Percentiles rank a stretch among this genome's conserved stretches.
phyloP scores from a whole-genome alignment of 129 eudicot species.

The Escallonia rubra region DNA sequence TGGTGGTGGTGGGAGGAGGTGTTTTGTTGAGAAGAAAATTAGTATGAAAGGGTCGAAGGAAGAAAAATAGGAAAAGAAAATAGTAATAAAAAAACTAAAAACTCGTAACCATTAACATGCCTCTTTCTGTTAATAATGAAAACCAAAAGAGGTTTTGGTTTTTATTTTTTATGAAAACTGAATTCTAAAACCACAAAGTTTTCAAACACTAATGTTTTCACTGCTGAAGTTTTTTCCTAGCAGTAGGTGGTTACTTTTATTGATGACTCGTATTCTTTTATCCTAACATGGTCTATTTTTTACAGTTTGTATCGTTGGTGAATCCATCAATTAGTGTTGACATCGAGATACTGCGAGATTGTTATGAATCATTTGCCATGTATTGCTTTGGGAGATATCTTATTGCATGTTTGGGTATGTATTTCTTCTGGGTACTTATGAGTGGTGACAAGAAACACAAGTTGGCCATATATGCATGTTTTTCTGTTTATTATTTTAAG shows the following conservation, averaged over 20 bases:
- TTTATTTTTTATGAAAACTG: too few species aligned
- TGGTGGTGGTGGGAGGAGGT: too few species aligned
- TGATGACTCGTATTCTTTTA: not conserved
- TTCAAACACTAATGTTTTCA: not conserved
- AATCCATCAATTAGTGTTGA: slow-evolving; percentile 84
- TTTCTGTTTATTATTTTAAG: too few species aligned
- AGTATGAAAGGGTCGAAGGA: too few species aligned
- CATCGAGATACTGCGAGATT: slow-evolving; percentile 82
- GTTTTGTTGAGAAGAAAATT: too few species aligned
- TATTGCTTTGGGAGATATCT: slow-evolving; percentile 99
- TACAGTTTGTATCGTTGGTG: slow-evolving; percentile 85
- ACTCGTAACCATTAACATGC: too few species aligned
- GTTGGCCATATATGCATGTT: too few species aligned
- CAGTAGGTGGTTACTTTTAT: not conserved
- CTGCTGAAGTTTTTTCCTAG: not conserved
- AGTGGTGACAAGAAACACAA: not conserved
- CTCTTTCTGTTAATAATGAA: too few species aligned
- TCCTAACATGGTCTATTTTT: slow-evolving; percentile 1
- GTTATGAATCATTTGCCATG: slow-evolving; percentile 99
- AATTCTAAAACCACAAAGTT: too few species aligned
- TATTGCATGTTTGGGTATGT: slow-evolving; percentile 91
- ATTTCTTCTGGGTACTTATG: slow-evolving; percentile 1
- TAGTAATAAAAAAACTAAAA: too few species aligned
- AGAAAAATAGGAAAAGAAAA: too few species aligned
- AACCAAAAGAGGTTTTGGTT: too few species aligned